Evolutionary conservation across 1,284 basidiomycete species (phyloP), one percentile per base, ranked within the genome.

Genomic region (Malassezia japonica): DNA sequence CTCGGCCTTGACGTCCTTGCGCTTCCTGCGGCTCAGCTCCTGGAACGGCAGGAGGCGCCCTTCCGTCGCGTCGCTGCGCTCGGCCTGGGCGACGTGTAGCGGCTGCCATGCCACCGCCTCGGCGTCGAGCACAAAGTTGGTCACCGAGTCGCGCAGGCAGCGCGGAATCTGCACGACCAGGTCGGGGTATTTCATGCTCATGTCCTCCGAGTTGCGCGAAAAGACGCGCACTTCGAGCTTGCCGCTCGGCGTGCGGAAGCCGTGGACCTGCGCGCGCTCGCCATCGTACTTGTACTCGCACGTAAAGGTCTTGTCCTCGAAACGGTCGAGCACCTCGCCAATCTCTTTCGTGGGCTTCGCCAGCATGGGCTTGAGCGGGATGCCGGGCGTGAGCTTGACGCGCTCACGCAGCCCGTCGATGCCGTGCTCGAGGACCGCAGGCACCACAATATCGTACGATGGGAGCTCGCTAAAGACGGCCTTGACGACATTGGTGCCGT

Each of bases 251-350:
- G 50, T 29, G 2, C 44, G 35, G 5, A 60, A 50, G 7, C 61
- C 59, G 49, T 71, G 68, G 9, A 72, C 61, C 48, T 95, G 90
- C 12, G 94, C 94, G 46, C 94, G 83, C 75, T 99, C 94, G 8
- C 94, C 94, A 63, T 99, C 94, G 67, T 99, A 99, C 75, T 99
- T 99, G 77, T 96, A 99, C 77, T 99, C 94, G 76, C 92, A 98
- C 4, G 94, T 96, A 73, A 99, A 98, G 40, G 81, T 81, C 74
- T 91, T 90, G 65, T 83, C 84, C 74, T 99, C 94, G 67, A 98
- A 99, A 42, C 91, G 79, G 75, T 99, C 92, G 18, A 99, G 80
- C 6, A 99, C 92, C 75, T 98, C 94, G n/a, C 86, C 84, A 62
- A 99, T 96, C 0, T 92, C 92, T 74, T 98, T 98, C 0, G 94